Conservation (phyloP, 768 basidiomycete species). For the Panus rudis region DNA sequence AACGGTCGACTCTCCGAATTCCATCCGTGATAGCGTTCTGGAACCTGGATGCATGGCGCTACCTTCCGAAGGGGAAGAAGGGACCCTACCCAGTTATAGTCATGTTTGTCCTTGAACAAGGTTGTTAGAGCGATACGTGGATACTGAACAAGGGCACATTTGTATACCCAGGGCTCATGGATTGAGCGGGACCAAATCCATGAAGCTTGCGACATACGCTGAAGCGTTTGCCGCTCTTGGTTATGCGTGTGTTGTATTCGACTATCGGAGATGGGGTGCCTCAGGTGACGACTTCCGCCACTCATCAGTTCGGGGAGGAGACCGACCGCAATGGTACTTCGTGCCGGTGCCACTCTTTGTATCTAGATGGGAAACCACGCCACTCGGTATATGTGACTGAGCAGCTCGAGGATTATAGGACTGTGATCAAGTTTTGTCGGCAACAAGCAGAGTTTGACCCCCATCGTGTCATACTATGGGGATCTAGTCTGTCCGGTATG, state of each 20-base stretch:
- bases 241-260: slow-evolving; percentile 30
- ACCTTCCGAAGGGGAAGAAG: slow-evolving; percentile 17
- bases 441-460: slow-evolving; percentile 26
- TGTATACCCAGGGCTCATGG: slow-evolving; percentile 29
- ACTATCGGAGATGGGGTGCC: slow-evolving; percentile 32
- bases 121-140: background rate
- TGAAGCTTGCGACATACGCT: slow-evolving; percentile 25
- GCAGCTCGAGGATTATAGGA: slow-evolving; percentile 31
- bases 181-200: slow-evolving; percentile 24
- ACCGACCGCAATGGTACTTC: background rate
- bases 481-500: slow-evolving; percentile 27
- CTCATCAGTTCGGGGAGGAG: background rate
- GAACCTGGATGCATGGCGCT: slow-evolving; percentile 31
- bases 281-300: slow-evolving; percentile 20
- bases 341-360: background rate
- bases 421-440: slow-evolving; percentile 27
- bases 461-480: slow-evolving; percentile 28
- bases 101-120: slow-evolving; percentile 17
- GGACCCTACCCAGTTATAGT: slow-evolving; percentile 22
- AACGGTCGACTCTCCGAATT: too few relatives aligned
- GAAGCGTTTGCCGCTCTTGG: slow-evolving; percentile 24
- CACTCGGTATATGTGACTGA: slow-evolving; percentile 23
- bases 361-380: slow-evolving; percentile 26
- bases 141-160: too few relatives aligned
- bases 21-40: slow-evolving; percentile 25